These are phyloP conservation scores for Solidago caesia DNA, from an alignment of 129 eudicot genomes.

Conservation along the genomic window DNA sequence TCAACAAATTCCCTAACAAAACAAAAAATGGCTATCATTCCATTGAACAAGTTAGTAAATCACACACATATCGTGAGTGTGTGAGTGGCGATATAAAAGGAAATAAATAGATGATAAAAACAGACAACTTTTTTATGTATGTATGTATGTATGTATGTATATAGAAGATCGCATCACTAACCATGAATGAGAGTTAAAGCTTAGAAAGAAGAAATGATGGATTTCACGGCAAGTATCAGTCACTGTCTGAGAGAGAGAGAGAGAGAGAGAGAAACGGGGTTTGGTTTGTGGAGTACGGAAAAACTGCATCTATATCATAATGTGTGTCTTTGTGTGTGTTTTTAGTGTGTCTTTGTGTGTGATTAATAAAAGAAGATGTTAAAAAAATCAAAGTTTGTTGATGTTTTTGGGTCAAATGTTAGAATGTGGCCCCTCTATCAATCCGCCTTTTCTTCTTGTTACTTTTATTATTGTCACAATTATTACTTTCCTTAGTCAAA, in stretches of 20 bases:
- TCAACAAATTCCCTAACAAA: no score
- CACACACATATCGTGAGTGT: no score
- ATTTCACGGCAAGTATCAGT: no score
- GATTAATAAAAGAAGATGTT: neutral
- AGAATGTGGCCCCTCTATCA: slow-evolving; percentile 28
- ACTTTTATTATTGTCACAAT: neutral
- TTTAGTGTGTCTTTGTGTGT: neutral
- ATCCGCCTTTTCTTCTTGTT: slow-evolving; percentile 26
- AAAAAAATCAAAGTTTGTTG: neutral
- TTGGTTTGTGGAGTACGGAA: slow-evolving; percentile 26
- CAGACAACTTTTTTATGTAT: neutral
- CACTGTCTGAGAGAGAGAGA: neutral
- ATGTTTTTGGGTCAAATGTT: slow-evolving; percentile 30
- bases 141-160: no score
- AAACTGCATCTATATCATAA: slow-evolving; percentile 10
- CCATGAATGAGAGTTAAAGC: no score
- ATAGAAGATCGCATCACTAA: no score
- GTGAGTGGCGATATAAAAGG: no score
- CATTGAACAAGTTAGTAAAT: no score
- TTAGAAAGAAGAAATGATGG: no score
- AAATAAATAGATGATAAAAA: no score
- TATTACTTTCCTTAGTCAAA: neutral
- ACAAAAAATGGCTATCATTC: no score
- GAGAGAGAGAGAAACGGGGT: slow-evolving; percentile 20
- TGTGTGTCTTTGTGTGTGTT: slow-evolving; percentile 15